Conservation (phyloP, 345 rosid species). For the Murraya koenigii region DNA sequence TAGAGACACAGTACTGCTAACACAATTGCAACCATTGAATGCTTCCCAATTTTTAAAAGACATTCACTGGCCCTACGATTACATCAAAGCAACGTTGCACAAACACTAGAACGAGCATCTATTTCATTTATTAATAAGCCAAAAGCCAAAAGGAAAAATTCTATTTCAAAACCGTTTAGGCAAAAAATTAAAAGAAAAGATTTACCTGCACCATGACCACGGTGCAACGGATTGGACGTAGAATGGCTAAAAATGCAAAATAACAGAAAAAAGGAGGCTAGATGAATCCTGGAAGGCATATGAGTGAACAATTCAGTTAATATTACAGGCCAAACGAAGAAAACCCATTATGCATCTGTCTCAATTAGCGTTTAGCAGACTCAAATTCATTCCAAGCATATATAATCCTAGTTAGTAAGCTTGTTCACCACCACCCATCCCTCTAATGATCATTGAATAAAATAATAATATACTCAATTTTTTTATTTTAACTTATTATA, state of each 20-base stretch:
- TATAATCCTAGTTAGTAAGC: background rate
- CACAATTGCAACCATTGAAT: constrained; percentile 16
- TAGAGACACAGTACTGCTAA: background rate
- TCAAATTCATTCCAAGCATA: background rate
- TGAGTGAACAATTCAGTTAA: background rate
- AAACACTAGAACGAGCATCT: background rate
- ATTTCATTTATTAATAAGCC: background rate
- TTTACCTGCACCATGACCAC: background rate
- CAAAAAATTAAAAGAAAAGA: constrained; percentile 3
- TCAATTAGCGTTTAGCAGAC: background rate
- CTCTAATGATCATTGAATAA: background rate
- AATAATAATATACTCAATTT: background rate
- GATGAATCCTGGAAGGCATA: background rate
- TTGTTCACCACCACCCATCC: background rate
- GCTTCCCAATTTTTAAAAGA: constrained; percentile 12
- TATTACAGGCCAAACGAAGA: background rate
- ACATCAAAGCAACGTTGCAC: constrained; percentile 2
- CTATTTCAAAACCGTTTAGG: background rate
- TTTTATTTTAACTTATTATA: no score
- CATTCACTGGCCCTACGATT: background rate
- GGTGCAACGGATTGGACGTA: background rate
- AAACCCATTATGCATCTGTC: background rate
- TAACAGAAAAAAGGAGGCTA: background rate
- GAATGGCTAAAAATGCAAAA: background rate
- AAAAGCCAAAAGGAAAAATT: background rate